Base-by-base conservation (phyloP, 805 yeast species). In the Wickerhamomyces rabaulensis region DNA sequence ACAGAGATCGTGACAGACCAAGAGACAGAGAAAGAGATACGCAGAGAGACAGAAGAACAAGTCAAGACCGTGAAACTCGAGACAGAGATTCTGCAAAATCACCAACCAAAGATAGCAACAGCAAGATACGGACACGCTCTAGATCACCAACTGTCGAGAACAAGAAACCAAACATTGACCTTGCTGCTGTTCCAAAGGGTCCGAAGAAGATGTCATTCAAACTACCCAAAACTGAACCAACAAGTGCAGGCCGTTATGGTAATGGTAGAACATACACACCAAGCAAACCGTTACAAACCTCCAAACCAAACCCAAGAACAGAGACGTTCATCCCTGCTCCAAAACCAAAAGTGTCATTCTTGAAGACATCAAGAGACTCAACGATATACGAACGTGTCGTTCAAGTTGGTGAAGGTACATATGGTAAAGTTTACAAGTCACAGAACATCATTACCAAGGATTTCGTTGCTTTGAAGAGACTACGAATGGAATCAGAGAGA, bases 341-440 rank as follows among this genome's bases (percentile, higher is more conserved):
- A 21, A 31, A n/a, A 25, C 45, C 42, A 22, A 39, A 44, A 15
- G 41, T 57, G 2, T 54, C 62, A 8, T 58, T 53, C 35, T 37
- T 55, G 27, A 58, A 53, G 41, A 50, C 60, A 4, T 39, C 51
- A 2, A 55, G 64, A 47, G 50, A 46, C n/a, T 51, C 59, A 9
- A 52, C 62, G 0, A 56, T 69, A 3, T 89, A 85, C 63, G 83
- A 84, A 52, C 71, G 91, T 45, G 79, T 87, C 1, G 75, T 79
- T 37, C 98, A 94, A 61, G 98, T 94, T 6, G 99, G 99, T n/a
- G 98, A 94, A 66, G 99, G 99, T 9, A 94, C 98, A 0, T 94
- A 94, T 64, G 99, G 99, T 17, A 90, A 88, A 62, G 99, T 94
- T 19, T 90, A 86, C 69, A 89, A 90, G 61, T 96, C 97, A 0